Conservation (phyloP, 2,329 filamentous ascomycete genomes). For the Celoporthe dispersa region DNA sequence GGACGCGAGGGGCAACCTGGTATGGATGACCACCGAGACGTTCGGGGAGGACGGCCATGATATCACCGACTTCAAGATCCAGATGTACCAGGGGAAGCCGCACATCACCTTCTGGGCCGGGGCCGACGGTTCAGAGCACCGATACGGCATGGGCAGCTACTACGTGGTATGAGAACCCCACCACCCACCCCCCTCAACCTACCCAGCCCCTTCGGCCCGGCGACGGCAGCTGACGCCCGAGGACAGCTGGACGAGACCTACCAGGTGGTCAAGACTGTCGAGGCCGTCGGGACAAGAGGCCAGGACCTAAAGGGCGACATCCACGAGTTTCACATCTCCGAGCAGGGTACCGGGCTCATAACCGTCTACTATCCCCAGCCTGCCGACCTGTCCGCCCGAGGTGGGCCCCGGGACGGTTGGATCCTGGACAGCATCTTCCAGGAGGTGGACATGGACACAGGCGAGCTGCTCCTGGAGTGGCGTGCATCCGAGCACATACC, state of each 20-base stretch:
- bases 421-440: slow-evolving; percentile 46
- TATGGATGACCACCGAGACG: slow-evolving; percentile 33
- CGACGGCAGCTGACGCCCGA: neutral
- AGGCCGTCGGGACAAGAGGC: slow-evolving; percentile 35
- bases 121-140: slow-evolving; percentile 17
- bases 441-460: slow-evolving; percentile 43
- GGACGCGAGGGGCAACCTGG: slow-evolving; percentile 34
- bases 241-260: slow-evolving; percentile 28
- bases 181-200: no score
- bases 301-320: slow-evolving; percentile 42
- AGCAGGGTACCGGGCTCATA: slow-evolving; percentile 46
- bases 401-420: slow-evolving; percentile 38
- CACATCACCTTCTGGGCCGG: slow-evolving; percentile 43
- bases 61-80: slow-evolving; percentile 34
- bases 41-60: slow-evolving; percentile 31
- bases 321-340: slow-evolving; percentile 49
- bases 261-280: slow-evolving; percentile 28
- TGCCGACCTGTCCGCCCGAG: slow-evolving; percentile 38
- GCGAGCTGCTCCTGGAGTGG: slow-evolving; percentile 44
- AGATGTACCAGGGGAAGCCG: slow-evolving; percentile 37
- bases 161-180: slow-evolving; percentile 23
- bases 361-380: slow-evolving; percentile 45
- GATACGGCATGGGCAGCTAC: slow-evolving; percentile 28
- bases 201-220: neutral
- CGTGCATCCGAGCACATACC: slow-evolving; percentile 40